A percentile compares a stretch with the other conserved stretches of the same genome.
Conservation (phyloP, 495 filamentous ascomycete genomes). For the Trichoderma gamsii region DNA sequence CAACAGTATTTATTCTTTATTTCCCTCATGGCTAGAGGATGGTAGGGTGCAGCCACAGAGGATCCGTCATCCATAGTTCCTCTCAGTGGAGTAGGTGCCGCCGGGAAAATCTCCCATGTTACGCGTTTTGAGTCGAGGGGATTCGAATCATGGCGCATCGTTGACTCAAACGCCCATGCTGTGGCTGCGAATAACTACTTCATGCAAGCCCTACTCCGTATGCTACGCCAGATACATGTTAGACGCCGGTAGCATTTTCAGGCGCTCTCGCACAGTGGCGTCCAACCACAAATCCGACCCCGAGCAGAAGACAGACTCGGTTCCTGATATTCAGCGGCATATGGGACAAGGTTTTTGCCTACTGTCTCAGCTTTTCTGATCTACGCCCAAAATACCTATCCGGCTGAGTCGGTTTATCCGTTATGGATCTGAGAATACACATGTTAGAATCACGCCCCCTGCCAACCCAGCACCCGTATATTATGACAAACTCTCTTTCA, state of each 20-base stretch:
- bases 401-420: neutral
- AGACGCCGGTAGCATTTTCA: no score
- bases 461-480: neutral
- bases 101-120: neutral
- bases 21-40: neutral
- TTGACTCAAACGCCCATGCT: neutral
- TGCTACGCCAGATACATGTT: no score
- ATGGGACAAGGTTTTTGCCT: neutral
- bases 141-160: neutral
- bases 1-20: constrained; percentile 1
- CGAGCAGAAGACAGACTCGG: neutral
- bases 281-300: neutral
- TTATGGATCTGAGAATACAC: neutral
- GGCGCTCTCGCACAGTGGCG: neutral
- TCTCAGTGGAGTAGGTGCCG: neutral
- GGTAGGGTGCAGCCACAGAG: constrained; percentile 3
- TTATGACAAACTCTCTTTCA: neutral
- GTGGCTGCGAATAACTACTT: neutral
- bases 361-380: neutral
- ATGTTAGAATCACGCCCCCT: neutral
- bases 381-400: neutral
- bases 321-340: neutral
- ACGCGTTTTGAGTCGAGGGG: neutral
- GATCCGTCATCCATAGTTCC: neutral
- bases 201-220: neutral